Evolutionary conservation across 371 early-diverging fungal genomes (phyloP).

Genomic region (Polyrhizophydium stewartii): DNA sequence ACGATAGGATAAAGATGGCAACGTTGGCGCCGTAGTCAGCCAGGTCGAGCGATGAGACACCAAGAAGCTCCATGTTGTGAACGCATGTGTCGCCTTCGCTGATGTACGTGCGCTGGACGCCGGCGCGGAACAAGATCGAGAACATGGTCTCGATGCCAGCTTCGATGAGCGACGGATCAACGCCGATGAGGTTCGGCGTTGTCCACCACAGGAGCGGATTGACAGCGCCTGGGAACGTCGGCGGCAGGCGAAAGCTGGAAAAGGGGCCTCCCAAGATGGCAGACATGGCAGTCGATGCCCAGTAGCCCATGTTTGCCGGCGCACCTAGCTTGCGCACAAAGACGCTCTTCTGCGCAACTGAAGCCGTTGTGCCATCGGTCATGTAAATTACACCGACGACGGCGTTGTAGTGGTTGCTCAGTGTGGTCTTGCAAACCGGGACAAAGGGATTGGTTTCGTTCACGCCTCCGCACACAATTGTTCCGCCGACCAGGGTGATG

Average conservation of each 20-base stretch:
- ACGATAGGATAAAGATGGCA: constrained; percentile 1
- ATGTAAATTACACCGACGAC: constrained; percentile 8
- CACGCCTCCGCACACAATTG: constrained; percentile 13
- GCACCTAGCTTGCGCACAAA: background rate
- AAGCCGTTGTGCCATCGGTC: constrained; percentile 29
- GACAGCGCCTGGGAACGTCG: constrained; percentile 12
- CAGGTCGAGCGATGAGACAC: background rate
- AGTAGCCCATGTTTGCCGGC: background rate
- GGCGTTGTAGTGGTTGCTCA: constrained; percentile 5
- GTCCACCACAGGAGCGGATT: constrained; percentile 25
- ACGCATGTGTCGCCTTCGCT: constrained; percentile 12
- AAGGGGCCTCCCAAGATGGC: background rate
- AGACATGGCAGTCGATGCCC: background rate
- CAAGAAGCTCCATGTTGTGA: constrained; percentile 1
- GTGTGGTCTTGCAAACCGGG: constrained; percentile 16
- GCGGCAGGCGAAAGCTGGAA: constrained; percentile 1
- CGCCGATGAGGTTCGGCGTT: constrained; percentile 9
- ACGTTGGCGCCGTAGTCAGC: background rate
- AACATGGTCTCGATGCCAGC: constrained; percentile 19
- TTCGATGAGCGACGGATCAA: constrained; percentile 15
- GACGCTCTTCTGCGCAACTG: constrained; percentile 9
- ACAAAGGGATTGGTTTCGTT: background rate
- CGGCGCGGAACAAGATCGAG: constrained; percentile 16
- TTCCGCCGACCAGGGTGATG: background rate
- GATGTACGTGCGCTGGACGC: constrained; percentile 19